Percentiles rank a stretch among this genome's conserved stretches.
Evolutionary conservation across 2,329 filamentous ascomycete species (phyloP).

Genomic region (Cladosporium sp.): DNA sequence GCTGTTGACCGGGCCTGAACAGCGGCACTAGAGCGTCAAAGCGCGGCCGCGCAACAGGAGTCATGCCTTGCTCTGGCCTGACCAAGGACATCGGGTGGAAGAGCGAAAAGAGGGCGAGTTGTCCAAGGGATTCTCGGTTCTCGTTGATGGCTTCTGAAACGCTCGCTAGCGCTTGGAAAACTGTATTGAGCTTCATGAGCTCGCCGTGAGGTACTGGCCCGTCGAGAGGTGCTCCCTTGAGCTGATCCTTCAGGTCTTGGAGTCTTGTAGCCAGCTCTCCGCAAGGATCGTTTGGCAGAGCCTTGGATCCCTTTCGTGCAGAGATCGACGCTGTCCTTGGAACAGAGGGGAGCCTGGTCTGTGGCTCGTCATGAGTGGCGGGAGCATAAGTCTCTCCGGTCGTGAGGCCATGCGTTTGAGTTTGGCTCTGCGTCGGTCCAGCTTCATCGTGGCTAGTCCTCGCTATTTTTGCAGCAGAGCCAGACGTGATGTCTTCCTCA

Average conservation of each 20-base stretch:
- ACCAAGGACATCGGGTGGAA: conserved; percentile 3
- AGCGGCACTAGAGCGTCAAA: neutral
- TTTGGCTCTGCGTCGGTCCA: too few relatives aligned
- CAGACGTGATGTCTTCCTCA: too few relatives aligned
- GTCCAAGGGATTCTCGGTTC: neutral
- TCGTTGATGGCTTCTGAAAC: conserved; percentile 9
- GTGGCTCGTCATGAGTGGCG: too few relatives aligned
- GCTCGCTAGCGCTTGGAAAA: neutral
- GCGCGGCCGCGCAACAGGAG: neutral
- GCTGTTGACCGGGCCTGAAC: neutral
- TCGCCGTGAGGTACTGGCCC: neutral
- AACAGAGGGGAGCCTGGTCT: too few relatives aligned
- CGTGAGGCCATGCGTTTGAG: too few relatives aligned
- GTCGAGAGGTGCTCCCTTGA: too few relatives aligned
- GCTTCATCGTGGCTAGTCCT: too few relatives aligned
- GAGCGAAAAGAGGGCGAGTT: neutral
- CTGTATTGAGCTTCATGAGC: neutral
- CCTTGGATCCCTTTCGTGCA: too few relatives aligned
- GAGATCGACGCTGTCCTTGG: too few relatives aligned
- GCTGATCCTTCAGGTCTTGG: neutral
- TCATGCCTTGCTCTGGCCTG: neutral
- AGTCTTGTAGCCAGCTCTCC: neutral
- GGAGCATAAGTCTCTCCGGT: too few relatives aligned
- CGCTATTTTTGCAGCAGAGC: too few relatives aligned
- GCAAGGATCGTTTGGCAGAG: too few relatives aligned